phyloP scores from a whole-genome alignment of 768 basidiomycete genomes.

The Psilocybe tampanensis region DNA sequence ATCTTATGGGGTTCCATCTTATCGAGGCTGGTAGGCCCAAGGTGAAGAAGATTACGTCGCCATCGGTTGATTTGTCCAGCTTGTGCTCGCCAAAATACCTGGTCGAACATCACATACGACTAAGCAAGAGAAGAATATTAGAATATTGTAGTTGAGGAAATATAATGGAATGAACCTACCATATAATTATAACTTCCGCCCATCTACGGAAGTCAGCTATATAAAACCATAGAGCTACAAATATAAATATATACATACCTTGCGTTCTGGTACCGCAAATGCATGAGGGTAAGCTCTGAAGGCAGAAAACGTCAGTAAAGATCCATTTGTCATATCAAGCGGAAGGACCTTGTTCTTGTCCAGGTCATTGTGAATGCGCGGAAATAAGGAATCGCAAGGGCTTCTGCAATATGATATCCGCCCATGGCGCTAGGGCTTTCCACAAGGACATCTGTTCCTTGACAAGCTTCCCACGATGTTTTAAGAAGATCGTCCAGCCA shows the following conservation, averaged over 20 bases:
- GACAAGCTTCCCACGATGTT: slow-evolving; percentile 96
- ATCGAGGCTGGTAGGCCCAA: slow-evolving; percentile 85
- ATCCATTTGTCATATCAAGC: not conserved
- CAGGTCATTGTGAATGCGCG: slow-evolving; percentile 98
- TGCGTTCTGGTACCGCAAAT: slow-evolving; percentile 95
- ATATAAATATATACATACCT: slow-evolving; percentile 63
- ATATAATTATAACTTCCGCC: slow-evolving; percentile 99
- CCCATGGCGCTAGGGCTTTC: slow-evolving; percentile 98
- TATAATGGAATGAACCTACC: slow-evolving; percentile 43
- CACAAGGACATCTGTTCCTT: slow-evolving; percentile 89
- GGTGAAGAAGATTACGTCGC: slow-evolving; percentile 75
- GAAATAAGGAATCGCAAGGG: slow-evolving; percentile 90
- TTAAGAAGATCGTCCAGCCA: slow-evolving; percentile 97
- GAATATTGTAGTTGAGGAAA: not conserved
- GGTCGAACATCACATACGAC: slow-evolving; percentile 97
- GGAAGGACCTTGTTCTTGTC: slow-evolving; percentile 79
- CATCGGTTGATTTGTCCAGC: slow-evolving; percentile 95
- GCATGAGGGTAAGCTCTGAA: slow-evolving; percentile 93
- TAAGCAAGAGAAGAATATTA: slow-evolving; percentile 26
- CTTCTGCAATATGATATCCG: slow-evolving; percentile 96
- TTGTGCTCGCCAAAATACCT: slow-evolving; percentile 96
- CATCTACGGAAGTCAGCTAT: slow-evolving; percentile 54
- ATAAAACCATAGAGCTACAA: no score
- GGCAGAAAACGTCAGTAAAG: not conserved
- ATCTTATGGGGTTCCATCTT: slow-evolving; percentile 98